Evolutionary conservation across 768 basidiomycete genomes (phyloP).

Genomic region (Suillus subaureus): DNA sequence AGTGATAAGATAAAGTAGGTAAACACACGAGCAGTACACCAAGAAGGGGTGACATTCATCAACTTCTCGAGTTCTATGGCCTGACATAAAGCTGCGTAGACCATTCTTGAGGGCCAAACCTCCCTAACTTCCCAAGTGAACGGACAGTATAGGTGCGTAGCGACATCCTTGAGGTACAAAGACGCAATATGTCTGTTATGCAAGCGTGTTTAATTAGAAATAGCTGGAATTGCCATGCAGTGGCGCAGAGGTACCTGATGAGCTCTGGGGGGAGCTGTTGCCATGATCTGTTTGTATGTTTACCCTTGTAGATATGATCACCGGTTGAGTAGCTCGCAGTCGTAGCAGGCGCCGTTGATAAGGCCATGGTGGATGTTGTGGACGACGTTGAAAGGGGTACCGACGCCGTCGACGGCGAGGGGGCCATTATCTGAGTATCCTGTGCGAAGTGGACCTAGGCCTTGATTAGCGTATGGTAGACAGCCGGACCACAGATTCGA

Average conservation of each 20-base stretch:
- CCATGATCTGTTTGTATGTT: conserved; percentile 59
- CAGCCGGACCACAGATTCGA: conserved; percentile 33
- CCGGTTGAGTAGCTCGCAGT: conserved; percentile 22
- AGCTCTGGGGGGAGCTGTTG: conserved; percentile 63
- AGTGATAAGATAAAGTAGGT: background rate
- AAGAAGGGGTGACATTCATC: conserved; percentile 64
- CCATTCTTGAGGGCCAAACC: conserved; percentile 62
- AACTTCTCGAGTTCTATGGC: conserved; percentile 59
- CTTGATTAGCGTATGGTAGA: conserved; percentile 40
- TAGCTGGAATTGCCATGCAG: conserved; percentile 19
- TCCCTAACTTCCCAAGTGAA: conserved; percentile 50
- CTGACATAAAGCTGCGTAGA: conserved; percentile 65
- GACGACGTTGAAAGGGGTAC: conserved; percentile 22
- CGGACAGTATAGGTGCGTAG: conserved; percentile 48
- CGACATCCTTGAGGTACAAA: conserved; percentile 54
- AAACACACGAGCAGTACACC: conserved; percentile 61
- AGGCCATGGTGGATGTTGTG: conserved; percentile 7
- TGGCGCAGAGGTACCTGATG: conserved; percentile 50
- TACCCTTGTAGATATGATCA: conserved; percentile 55
- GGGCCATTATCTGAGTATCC: conserved; percentile 35
- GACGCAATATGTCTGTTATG: conserved; percentile 38
- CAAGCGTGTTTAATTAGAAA: conserved; percentile 10
- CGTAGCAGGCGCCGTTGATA: conserved; percentile 27
- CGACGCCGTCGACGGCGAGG: conserved; percentile 18
- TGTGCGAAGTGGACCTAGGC: conserved; percentile 35